These are phyloP conservation scores for Boeremia lycopersici DNA, from an alignment of 2,329 filamentous ascomycete species.

Conservation along the genomic window DNA sequence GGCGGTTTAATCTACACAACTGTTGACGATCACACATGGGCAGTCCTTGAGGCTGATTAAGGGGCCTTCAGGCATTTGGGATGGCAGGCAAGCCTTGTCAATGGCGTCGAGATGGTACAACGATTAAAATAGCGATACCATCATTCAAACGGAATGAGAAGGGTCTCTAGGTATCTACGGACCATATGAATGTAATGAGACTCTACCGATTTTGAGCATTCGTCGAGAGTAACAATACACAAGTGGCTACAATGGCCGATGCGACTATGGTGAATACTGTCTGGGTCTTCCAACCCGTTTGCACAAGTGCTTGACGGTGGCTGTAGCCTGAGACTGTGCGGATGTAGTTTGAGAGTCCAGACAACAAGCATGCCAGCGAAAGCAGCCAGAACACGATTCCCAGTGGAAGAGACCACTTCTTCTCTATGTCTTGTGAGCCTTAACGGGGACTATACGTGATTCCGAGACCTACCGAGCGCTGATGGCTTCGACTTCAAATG, in stretches of 20 bases:
- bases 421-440: slow-evolving; percentile 60
- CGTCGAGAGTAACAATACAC: slow-evolving; percentile 49
- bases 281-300: slow-evolving; percentile 93
- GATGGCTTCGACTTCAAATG: slow-evolving; percentile 77
- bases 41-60: slow-evolving; percentile 69
- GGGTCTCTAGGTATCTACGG: slow-evolving; percentile 8
- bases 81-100: background rate
- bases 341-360: slow-evolving; percentile 87
- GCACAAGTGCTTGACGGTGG: slow-evolving; percentile 78
- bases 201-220: slow-evolving; percentile 39
- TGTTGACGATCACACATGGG: slow-evolving; percentile 91
- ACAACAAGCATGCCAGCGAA: slow-evolving; percentile 74
- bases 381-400: slow-evolving; percentile 89
- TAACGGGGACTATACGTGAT: background rate
- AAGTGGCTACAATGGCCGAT: slow-evolving; percentile 49
- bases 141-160: background rate
- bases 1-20: slow-evolving; percentile 86
- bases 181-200: slow-evolving; percentile 4
- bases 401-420: slow-evolving; percentile 78
- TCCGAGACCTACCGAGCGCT: slow-evolving; percentile 21
- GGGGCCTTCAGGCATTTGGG: background rate
- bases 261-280: slow-evolving; percentile 61
- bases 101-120: background rate
- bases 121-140: background rate
- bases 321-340: slow-evolving; percentile 83